These are phyloP conservation scores for Jatropha multifida DNA, from an alignment of 441 rosid species.

Conservation along the genomic window DNA sequence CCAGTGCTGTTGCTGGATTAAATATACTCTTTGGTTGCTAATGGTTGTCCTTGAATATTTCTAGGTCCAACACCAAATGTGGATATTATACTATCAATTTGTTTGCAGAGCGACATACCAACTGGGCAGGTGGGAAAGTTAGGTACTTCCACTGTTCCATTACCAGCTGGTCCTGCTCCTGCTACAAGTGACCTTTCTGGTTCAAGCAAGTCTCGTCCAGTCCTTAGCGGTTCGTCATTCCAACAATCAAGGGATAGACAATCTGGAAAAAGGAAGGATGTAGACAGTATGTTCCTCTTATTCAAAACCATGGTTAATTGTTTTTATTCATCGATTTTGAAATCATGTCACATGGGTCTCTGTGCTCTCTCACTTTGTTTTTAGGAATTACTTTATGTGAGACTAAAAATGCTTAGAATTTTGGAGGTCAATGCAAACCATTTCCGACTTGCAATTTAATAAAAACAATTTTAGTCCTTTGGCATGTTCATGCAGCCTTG, in stretches of 20 bases:
- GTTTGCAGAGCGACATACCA: constrained; percentile 77
- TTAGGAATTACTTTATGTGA: not conserved
- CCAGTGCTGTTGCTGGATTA: not conserved
- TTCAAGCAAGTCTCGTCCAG: constrained; percentile 56
- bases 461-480: not conserved
- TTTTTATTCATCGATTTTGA: not conserved
- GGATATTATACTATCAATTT: constrained; percentile 78
- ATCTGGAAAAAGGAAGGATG: constrained; percentile 65
- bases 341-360: not conserved
- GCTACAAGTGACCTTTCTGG: constrained; percentile 66
- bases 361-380: not conserved
- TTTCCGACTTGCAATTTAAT: not conserved
- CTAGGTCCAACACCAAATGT: constrained; percentile 80
- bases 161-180: constrained; percentile 43
- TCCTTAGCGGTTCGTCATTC: constrained; percentile 55
- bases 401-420: not conserved
- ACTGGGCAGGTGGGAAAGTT: constrained; percentile 45
- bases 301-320: not conserved
- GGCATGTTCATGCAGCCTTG: not conserved
- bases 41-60: constrained; percentile 16
- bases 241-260: constrained; percentile 61
- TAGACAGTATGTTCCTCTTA: constrained; percentile 44
- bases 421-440: not conserved
- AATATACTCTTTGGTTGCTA: not conserved
- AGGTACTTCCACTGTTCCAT: constrained; percentile 32